Conservation (phyloP, 1,139 yeast genomes). For the Debaryomycetaceae sp. region DNA sequence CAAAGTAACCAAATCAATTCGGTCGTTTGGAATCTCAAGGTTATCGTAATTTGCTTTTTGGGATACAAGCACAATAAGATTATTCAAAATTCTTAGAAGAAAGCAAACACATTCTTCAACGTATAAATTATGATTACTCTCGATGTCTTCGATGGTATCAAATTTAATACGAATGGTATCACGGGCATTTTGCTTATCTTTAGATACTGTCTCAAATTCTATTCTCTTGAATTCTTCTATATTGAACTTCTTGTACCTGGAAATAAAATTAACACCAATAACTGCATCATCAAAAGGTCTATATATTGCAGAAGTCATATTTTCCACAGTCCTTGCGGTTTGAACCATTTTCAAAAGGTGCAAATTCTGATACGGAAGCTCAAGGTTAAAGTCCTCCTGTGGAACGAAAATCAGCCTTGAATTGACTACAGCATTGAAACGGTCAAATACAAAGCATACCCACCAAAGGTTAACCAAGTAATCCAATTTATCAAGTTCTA, state of each 20-base stretch:
- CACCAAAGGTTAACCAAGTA: slow-evolving; percentile 35
- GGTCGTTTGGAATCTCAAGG: slow-evolving; percentile 17
- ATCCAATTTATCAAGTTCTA: slow-evolving; percentile 13
- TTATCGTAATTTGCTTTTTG: slow-evolving; percentile 28
- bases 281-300: slow-evolving; percentile 19
- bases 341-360: slow-evolving; percentile 25
- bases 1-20: slow-evolving; percentile 21
- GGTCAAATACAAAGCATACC: slow-evolving; percentile 32
- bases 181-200: slow-evolving; percentile 11
- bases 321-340: slow-evolving; percentile 23
- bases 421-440: slow-evolving; percentile 30
- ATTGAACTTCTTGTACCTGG: slow-evolving; percentile 18
- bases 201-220: slow-evolving; percentile 26
- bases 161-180: neutral
- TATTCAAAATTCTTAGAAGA: slow-evolving; percentile 24
- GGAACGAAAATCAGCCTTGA: slow-evolving; percentile 23
- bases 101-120: slow-evolving; percentile 19
- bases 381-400: slow-evolving; percentile 30
- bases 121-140: slow-evolving; percentile 6
- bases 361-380: slow-evolving; percentile 26
- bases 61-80: slow-evolving; percentile 22
- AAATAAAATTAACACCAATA: slow-evolving; percentile 10
- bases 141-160: slow-evolving; percentile 4
- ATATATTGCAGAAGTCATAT: slow-evolving; percentile 23
- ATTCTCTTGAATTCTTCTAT: slow-evolving; percentile 22